Evolutionary conservation across 2,329 filamentous ascomycete genomes (phyloP).

Genomic region (Cladosporium sp.): DNA sequence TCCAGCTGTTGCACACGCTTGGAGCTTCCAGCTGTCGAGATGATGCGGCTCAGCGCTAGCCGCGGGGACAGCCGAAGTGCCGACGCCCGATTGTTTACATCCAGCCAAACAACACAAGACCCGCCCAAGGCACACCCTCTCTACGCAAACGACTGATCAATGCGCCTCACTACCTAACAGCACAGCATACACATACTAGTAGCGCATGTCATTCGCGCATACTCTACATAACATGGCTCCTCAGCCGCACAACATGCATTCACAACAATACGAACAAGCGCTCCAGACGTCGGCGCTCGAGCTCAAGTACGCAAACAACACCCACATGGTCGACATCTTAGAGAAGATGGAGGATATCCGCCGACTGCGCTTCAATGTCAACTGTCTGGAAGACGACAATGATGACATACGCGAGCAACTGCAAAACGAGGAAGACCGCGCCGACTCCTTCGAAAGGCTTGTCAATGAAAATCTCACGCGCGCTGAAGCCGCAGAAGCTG

Average conservation of each 20-base stretch:
- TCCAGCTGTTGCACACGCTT: neutral
- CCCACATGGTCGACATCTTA: conserved; percentile 63
- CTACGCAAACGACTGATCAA: neutral
- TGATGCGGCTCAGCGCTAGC: no score
- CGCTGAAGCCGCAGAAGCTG: conserved; percentile 45
- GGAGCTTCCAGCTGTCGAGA: no score
- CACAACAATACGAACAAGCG: conserved; percentile 43
- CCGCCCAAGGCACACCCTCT: no score
- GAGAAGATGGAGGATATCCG: conserved; percentile 72
- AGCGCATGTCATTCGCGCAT: conserved; percentile 18
- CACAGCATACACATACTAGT: conserved; percentile 9
- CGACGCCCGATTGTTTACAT: neutral
- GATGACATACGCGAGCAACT: conserved; percentile 63
- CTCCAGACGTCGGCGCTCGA: conserved; percentile 58
- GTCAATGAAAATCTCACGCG: conserved; percentile 46
- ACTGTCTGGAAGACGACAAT: conserved; percentile 73
- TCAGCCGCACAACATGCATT: conserved; percentile 15
- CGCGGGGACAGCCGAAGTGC: no score
- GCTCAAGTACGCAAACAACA: conserved; percentile 62
- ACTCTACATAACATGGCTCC: conserved; percentile 20
- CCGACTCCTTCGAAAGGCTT: conserved; percentile 51
- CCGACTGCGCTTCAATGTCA: conserved; percentile 62
- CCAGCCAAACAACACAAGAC: neutral
- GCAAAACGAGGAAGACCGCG: conserved; percentile 55
- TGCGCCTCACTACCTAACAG: conserved; percentile 13